Conservation (phyloP, 1,139 yeast genomes). For the Debaryomyces sp. region DNA sequence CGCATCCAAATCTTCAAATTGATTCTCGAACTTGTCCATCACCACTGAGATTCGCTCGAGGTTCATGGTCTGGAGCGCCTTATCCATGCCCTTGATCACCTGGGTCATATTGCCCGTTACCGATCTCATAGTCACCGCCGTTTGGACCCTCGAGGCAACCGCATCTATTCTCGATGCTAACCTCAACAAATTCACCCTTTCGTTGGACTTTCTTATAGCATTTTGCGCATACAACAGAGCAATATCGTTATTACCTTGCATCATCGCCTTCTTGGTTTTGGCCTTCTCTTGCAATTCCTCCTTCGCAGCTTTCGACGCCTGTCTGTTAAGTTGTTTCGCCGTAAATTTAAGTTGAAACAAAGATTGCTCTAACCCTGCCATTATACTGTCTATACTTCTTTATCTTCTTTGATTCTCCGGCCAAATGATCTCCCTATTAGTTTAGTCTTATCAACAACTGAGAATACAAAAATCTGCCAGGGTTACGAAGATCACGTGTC, state of each 20-base stretch:
- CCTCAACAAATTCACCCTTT: conserved; percentile 77
- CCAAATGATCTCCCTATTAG: not conserved
- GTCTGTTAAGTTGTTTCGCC: conserved; percentile 88
- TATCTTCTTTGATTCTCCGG: not conserved
- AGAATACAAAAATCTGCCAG: not conserved
- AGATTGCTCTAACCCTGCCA: conserved; percentile 54
- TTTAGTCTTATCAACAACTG: not conserved
- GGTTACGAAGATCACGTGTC: not conserved
- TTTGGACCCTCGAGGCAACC: conserved; percentile 93
- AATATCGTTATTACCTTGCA: conserved; percentile 87
- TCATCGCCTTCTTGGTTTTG: conserved; percentile 85
- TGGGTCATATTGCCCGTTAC: conserved; percentile 94
- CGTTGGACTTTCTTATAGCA: conserved; percentile 91
- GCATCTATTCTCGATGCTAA: conserved; percentile 92
- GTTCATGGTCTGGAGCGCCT: conserved; percentile 94
- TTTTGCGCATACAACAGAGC: conserved; percentile 95
- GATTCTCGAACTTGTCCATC: conserved; percentile 96
- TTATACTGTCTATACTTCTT: conserved; percentile 12
- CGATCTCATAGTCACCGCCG: conserved; percentile 95
- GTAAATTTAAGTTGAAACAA: conserved; percentile 69
- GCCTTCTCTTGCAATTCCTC: conserved; percentile 88
- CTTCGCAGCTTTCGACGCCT: conserved; percentile 87
- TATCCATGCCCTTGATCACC: conserved; percentile 95
- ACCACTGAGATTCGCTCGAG: conserved; percentile 88
- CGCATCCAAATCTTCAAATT: conserved; percentile 95